These are phyloP conservation scores for Aureobasidium vineae DNA, from an alignment of 2,329 filamentous ascomycete genomes.

Conservation along the genomic window DNA sequence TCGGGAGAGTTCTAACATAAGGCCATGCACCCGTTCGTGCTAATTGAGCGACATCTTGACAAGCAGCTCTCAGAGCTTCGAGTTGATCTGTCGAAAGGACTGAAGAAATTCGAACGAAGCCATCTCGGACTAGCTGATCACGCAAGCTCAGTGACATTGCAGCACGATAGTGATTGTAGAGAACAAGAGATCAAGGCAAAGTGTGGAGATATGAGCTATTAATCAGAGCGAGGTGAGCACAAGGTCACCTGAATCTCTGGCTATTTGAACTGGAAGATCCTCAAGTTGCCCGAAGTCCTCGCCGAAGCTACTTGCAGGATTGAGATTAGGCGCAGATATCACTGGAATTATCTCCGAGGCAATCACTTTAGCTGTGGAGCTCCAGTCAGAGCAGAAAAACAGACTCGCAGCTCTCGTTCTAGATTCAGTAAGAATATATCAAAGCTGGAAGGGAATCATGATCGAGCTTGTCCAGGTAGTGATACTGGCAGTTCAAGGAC, in stretches of 20 bases:
- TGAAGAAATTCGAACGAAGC: constrained; percentile 70
- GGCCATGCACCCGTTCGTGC: constrained; percentile 75
- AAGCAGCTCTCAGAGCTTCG: constrained; percentile 58
- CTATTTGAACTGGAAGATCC: neutral
- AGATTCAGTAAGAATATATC: neutral
- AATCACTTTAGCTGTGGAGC: no score
- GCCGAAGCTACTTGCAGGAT: neutral
- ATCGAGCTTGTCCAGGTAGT: neutral
- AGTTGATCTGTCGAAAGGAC: constrained; percentile 60
- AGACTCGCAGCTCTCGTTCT: neutral
- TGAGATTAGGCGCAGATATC: neutral
- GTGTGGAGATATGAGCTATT: neutral
- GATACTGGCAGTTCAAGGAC: neutral
- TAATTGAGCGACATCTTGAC: constrained; percentile 55
- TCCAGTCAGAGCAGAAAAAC: neutral
- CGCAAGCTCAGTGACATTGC: constrained; percentile 41
- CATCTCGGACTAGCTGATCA: constrained; percentile 63
- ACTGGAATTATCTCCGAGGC: neutral
- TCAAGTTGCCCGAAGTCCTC: neutral
- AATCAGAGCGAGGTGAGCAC: neutral
- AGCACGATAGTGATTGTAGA: neutral
- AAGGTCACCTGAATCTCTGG: neutral
- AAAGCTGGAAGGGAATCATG: neutral
- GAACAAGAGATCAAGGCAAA: neutral
- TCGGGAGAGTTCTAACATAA: constrained; percentile 76